Evolutionary conservation across 2,329 filamentous ascomycete genomes (phyloP).

Genomic region (Hymenoscyphus occultus): DNA sequence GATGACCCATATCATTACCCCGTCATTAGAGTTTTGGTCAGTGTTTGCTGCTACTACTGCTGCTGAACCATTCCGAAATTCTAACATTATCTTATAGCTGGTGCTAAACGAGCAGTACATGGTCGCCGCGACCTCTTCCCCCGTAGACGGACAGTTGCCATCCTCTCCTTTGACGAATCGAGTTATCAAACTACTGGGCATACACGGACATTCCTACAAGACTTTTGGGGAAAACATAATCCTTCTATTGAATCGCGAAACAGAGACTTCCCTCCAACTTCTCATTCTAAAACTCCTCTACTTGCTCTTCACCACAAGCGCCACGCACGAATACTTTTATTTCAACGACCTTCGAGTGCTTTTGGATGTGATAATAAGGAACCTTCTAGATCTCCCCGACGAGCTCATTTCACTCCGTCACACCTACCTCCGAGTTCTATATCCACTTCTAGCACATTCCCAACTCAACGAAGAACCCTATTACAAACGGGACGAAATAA

Average conservation of each 20-base stretch:
- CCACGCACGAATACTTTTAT: constrained; percentile 97
- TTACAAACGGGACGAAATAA: constrained; percentile 87
- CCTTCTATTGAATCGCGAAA: constrained; percentile 88
- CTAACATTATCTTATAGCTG: constrained; percentile 53
- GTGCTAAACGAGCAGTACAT: constrained; percentile 99
- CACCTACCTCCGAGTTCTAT: constrained; percentile 90
- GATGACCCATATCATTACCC: constrained; percentile 95
- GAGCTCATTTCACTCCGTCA: constrained; percentile 76
- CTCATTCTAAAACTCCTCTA: constrained; percentile 96
- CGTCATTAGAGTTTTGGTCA: constrained; percentile 85
- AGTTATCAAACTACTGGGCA: constrained; percentile 85
- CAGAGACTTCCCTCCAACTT: constrained; percentile 88
- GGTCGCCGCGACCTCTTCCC: constrained; percentile 60
- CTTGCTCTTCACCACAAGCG: constrained; percentile 85
- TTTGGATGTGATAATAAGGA: constrained; percentile 92
- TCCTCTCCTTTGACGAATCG: constrained; percentile 73
- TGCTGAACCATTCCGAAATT: not conserved
- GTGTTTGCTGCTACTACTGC: constrained; percentile 34
- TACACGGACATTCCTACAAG: constrained; percentile 76
- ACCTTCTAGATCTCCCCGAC: constrained; percentile 90
- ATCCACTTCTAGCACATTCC: constrained; percentile 86
- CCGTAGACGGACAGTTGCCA: constrained; percentile 23
- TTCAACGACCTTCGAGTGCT: constrained; percentile 94
- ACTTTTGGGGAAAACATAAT: constrained; percentile 99
- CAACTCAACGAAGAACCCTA: constrained; percentile 83